These are phyloP conservation scores for Hortaea werneckii DNA, from an alignment of 2,329 filamentous ascomycete species.

Conservation along the genomic window DNA sequence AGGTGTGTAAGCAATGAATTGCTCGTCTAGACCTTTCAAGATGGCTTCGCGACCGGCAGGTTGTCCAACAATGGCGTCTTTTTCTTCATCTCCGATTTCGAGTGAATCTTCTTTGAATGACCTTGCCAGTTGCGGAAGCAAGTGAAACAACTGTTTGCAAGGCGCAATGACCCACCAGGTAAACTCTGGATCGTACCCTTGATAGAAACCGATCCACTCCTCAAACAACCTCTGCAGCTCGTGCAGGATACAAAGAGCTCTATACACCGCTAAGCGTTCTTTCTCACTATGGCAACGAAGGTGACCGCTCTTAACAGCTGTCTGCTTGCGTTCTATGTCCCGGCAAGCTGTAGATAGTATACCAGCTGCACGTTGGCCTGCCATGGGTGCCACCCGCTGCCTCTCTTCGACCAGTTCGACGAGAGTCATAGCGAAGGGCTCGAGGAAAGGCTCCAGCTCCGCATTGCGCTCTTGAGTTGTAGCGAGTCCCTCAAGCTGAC, in stretches of 20 bases:
- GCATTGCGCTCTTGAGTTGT: background rate
- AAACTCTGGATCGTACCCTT: constrained; percentile 46
- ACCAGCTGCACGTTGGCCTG: constrained; percentile 35
- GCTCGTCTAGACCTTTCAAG: constrained; percentile 42
- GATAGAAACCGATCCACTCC: constrained; percentile 44
- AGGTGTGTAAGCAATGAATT: constrained; percentile 50
- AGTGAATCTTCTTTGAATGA: constrained; percentile 35
- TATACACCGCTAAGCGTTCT: constrained; percentile 35
- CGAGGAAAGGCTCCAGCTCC: constrained; percentile 18
- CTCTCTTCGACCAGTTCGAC: constrained; percentile 39
- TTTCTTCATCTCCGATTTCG: constrained; percentile 34
- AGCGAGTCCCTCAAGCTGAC: background rate
- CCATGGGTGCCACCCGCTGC: constrained; percentile 35
- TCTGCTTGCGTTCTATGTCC: constrained; percentile 25
- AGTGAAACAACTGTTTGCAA: constrained; percentile 30
- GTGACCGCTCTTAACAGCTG: constrained; percentile 27
- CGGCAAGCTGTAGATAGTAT: constrained; percentile 30
- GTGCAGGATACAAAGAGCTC: constrained; percentile 35
- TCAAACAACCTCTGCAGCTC: constrained; percentile 33
- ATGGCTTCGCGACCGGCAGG: constrained; percentile 46
- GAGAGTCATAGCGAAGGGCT: constrained; percentile 37
- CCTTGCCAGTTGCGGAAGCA: constrained; percentile 28
- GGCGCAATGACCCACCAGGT: constrained; percentile 47
- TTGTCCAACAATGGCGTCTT: constrained; percentile 46
- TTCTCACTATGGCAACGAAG: constrained; percentile 18